Evolutionary conservation across 441 rosid genomes (phyloP).

Genomic region (Gossypium davidsonii): DNA sequence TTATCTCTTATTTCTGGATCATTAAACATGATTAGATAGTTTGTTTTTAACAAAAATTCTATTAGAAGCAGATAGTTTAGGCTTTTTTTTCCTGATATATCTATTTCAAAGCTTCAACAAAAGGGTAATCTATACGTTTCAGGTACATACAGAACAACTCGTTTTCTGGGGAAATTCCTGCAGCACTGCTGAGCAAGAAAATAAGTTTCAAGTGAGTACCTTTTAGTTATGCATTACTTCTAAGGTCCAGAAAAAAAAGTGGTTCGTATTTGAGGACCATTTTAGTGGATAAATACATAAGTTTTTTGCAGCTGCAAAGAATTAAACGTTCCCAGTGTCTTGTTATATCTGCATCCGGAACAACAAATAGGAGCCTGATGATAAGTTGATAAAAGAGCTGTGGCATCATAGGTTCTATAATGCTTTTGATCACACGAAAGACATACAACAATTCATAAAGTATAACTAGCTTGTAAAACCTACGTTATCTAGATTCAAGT

Average conservation of each 20-base stretch:
- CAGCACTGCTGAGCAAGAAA: constrained; percentile 45
- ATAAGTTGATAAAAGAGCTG: too few relatives aligned
- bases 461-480: too few relatives aligned
- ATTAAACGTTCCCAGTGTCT: background rate
- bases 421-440: too few relatives aligned
- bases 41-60: background rate
- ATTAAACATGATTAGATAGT: background rate
- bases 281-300: background rate
- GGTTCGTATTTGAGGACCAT: background rate
- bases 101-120: constrained; percentile 4
- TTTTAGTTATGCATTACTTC: constrained; percentile 9
- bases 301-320: too few relatives aligned
- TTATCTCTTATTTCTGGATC: background rate
- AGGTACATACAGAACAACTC: constrained; percentile 81
- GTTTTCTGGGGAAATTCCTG: constrained; percentile 66
- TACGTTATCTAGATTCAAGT: too few relatives aligned
- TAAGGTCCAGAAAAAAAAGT: background rate
- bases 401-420: too few relatives aligned
- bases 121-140: constrained; percentile 21
- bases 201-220: constrained; percentile 59
- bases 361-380: too few relatives aligned
- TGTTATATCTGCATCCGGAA: background rate
- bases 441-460: too few relatives aligned
- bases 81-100: background rate
- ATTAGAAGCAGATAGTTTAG: background rate